Evolutionary conservation across 208 protist species (phyloP).

Genomic region (Trypanosoma lewisi): DNA sequence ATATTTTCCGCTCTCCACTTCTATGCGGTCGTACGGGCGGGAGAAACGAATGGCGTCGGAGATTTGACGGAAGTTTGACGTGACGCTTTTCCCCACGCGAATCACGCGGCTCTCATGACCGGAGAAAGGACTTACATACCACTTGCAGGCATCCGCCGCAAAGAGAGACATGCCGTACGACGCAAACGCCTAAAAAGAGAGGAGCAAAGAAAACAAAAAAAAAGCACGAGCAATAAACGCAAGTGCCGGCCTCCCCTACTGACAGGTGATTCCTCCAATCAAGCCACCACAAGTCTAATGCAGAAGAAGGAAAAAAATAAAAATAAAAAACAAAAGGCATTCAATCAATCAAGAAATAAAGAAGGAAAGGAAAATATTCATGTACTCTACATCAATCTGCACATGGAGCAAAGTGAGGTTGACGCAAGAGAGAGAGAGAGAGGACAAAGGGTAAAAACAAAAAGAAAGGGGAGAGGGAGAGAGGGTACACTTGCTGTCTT

Average conservation of each 20-base stretch:
- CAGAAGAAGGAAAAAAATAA: constrained; percentile 7
- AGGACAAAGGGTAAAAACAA: too few relatives aligned
- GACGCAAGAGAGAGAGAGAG: too few relatives aligned
- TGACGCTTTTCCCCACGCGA: constrained; percentile 38
- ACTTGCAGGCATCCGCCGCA: constrained; percentile 11
- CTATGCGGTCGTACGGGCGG: constrained; percentile 43
- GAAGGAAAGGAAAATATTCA: too few relatives aligned
- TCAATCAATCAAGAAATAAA: too few relatives aligned
- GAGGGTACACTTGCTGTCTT: too few relatives aligned
- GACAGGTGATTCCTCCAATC: too few relatives aligned
- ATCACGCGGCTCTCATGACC: constrained; percentile 25
- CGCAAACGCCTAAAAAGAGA: constrained; percentile 7
- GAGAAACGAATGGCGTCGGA: constrained; percentile 38
- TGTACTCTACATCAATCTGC: too few relatives aligned
- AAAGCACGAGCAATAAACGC: too few relatives aligned
- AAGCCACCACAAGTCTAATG: neutral
- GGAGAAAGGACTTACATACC: constrained; percentile 32
- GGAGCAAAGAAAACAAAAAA: neutral
- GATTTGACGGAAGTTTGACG: constrained; percentile 33
- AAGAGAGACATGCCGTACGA: neutral
- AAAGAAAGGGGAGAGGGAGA: too few relatives aligned
- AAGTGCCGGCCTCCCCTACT: too few relatives aligned
- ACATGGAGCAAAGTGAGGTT: too few relatives aligned
- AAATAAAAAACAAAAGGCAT: too few relatives aligned
- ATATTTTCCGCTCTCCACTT: constrained; percentile 48